Conservation (phyloP, 371 early-diverging fungal genomes). For the Mucor mucedo region DNA sequence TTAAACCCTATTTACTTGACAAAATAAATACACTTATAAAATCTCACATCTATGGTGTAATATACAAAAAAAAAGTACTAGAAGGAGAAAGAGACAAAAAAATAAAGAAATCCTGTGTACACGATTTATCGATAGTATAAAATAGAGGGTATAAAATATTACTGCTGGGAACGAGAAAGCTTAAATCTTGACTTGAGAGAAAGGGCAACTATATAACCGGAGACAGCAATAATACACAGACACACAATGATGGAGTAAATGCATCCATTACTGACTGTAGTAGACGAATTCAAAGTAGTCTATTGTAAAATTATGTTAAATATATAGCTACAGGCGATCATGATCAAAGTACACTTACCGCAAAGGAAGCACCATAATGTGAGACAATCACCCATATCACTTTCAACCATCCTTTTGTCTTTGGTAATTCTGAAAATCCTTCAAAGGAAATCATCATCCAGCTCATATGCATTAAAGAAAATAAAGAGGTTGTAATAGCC, state of each 20-base stretch:
- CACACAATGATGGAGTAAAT: constrained; percentile 56
- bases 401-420: constrained; percentile 30
- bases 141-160: constrained; percentile 6
- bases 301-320: constrained; percentile 10
- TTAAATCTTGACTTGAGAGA: constrained; percentile 39
- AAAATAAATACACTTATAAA: too few species aligned
- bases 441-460: constrained; percentile 81
- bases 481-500: constrained; percentile 71
- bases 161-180: constrained; percentile 7
- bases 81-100: neutral
- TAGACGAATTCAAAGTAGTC: constrained; percentile 56
- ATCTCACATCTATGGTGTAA: too few species aligned
- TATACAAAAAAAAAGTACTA: too few species aligned
- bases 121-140: neutral
- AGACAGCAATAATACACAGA: constrained; percentile 45
- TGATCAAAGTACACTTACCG: constrained; percentile 30
- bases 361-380: constrained; percentile 70
- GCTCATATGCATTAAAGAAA: constrained; percentile 69
- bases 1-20: neutral
- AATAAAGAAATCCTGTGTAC: neutral
- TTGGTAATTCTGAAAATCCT: constrained; percentile 51
- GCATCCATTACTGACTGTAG: constrained; percentile 50
- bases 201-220: constrained; percentile 32
- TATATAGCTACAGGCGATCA: too few species aligned
- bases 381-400: constrained; percentile 56